Evolutionary conservation across 2,329 filamentous ascomycete species (phyloP), one percentile per base, ranked within the genome.

Genomic region (Phaeosphaeria sp.): DNA sequence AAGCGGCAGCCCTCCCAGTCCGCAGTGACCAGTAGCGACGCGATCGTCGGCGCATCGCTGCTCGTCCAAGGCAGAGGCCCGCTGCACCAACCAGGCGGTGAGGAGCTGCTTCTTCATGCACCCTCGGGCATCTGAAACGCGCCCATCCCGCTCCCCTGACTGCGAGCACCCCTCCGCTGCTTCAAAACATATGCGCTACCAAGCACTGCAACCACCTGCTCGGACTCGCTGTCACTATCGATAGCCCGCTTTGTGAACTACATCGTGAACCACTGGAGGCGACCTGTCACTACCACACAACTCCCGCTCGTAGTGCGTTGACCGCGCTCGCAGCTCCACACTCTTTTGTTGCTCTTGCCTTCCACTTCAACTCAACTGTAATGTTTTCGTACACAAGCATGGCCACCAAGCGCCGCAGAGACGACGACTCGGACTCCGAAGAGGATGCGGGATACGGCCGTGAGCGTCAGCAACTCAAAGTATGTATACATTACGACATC

Each of bases 311-410:
- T 36, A 48, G 24, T 61, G 64, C 66, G 61, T 68, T 70, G 68
- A 71, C 55, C 68, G 60, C 64, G 58, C 61, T 51, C 53, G 54
- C 53, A 46, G 56, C 55, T 48, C 25, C 51, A 56, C 18, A 45
- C 43, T 36, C 45, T 27, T 39, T 48, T 27, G 3, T 43, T 46
- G 22, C 21, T 30, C 49, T 36, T 57, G 20, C 46, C 56, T 36
- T 21, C 40, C 57, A 61, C 42, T 55, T 54, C n/a, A n/a, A n/a
- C n/a, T 24, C 46, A 13, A 7, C 30, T 57, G 59, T 27, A 49
- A 77, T 76, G 74, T 67, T 75, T 51, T 59, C 69, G 56, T 73
- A 73, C 60, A 69, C 73, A 11, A 60, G 62, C 40, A 67, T 66
- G 66, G 59, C 54, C 53, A 62, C 64, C 53, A 75, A 77, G 63